Conservation (phyloP, 2,329 filamentous ascomycete species). For the Metarhizium anisopliae region DNA sequence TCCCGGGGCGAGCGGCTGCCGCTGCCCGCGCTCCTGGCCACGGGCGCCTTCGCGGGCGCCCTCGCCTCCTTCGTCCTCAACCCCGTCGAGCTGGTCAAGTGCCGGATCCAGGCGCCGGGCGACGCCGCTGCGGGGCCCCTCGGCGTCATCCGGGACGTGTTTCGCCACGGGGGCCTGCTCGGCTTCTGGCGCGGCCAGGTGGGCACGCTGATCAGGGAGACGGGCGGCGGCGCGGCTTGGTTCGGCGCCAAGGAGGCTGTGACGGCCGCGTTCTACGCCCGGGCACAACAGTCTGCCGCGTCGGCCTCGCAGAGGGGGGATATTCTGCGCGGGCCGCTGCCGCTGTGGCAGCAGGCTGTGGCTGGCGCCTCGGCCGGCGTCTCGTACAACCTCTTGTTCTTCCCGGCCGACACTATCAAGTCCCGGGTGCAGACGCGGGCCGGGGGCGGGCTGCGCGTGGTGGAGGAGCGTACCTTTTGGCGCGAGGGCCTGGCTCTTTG, state of each 20-base stretch:
- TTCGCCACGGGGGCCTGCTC: slow-evolving; percentile 67
- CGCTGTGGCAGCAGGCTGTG: slow-evolving; percentile 80
- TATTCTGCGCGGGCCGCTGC: slow-evolving; percentile 46
- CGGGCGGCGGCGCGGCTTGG: slow-evolving; percentile 92
- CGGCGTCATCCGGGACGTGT: slow-evolving; percentile 68
- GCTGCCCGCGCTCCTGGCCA: slow-evolving; percentile 64
- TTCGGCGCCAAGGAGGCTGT: slow-evolving; percentile 85
- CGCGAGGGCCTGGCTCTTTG: slow-evolving; percentile 67
- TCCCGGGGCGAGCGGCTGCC: slow-evolving; percentile 53
- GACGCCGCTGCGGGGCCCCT: slow-evolving; percentile 50
- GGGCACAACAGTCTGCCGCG: slow-evolving; percentile 32
- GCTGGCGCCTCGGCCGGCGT: slow-evolving; percentile 85
- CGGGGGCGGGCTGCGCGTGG: slow-evolving; percentile 36
- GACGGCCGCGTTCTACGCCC: slow-evolving; percentile 59
- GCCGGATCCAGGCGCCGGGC: slow-evolving; percentile 83
- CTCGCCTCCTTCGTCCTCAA: slow-evolving; percentile 88
- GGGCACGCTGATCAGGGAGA: slow-evolving; percentile 88
- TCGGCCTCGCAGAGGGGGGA: slow-evolving; percentile 15
- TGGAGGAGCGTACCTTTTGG: slow-evolving; percentile 41
- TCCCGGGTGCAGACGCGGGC: slow-evolving; percentile 94
- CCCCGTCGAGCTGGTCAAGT: slow-evolving; percentile 76
- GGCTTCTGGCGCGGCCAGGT: slow-evolving; percentile 96
- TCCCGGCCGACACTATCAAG: slow-evolving; percentile 95
- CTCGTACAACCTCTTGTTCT: slow-evolving; percentile 95
- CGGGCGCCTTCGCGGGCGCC: slow-evolving; percentile 77